Conservation (phyloP, 2,329 filamentous ascomycete species). For the Penicillium sp. region DNA sequence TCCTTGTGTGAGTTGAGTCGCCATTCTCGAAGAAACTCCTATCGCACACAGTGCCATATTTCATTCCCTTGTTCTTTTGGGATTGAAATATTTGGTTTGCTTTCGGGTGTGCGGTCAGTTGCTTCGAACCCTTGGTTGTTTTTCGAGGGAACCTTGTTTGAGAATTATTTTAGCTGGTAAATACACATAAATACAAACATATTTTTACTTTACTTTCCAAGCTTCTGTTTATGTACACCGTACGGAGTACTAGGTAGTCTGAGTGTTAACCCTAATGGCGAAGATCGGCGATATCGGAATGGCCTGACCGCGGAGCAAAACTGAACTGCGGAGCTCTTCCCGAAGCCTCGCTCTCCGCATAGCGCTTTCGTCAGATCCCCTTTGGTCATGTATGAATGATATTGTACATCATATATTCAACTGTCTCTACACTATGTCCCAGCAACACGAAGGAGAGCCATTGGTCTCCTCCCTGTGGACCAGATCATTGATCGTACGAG, state of each 20-base stretch:
- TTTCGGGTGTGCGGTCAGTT: not conserved
- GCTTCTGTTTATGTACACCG: not conserved
- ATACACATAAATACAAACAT: not conserved
- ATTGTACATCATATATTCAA: not conserved
- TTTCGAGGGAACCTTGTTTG: not conserved
- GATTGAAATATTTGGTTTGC: not conserved
- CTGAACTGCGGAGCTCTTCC: slow-evolving; percentile 23
- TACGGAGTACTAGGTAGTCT: not conserved
- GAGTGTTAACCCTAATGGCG: slow-evolving; percentile 10
- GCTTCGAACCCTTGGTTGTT: not conserved
- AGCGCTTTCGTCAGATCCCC: not conserved
- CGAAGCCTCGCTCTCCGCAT: not conserved
- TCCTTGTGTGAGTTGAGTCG: not conserved
- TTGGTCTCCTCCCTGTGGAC: slow-evolving; percentile 47
- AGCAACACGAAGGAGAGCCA: slow-evolving; percentile 34
- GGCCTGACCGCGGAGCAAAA: slow-evolving; percentile 28
- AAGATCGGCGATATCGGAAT: slow-evolving; percentile 24
- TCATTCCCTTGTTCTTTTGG: not conserved
- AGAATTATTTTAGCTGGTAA: not conserved
- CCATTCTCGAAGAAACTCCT: slow-evolving; percentile 4
- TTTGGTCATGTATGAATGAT: slow-evolving; percentile 18
- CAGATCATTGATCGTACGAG: slow-evolving; percentile 42
- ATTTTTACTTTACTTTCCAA: not conserved
- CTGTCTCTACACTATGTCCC: slow-evolving; percentile 24
- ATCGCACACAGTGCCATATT: not conserved